Evolutionary conservation across 1,284 basidiomycete species (phyloP).

Genomic region (Cutaneotrichosporon mucoides): DNA sequence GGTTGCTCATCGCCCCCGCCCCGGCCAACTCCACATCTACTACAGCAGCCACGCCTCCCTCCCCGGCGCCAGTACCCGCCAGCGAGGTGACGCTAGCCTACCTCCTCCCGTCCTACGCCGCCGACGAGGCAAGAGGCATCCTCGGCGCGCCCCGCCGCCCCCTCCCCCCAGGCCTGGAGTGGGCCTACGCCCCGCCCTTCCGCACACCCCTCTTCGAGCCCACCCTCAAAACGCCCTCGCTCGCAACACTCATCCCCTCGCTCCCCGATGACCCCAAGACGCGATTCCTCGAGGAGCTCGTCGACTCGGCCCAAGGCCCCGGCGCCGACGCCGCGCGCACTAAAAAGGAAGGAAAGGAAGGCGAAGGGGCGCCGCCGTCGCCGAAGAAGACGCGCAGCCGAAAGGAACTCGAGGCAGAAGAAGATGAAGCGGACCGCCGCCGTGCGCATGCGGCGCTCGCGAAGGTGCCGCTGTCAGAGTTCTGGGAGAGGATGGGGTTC

Average conservation of each 20-base stretch:
- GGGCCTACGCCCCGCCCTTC: conserved; percentile 38
- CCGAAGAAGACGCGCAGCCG: conserved; percentile 23
- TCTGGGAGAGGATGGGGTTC: conserved; percentile 92
- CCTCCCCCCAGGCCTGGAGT: conserved; percentile 30
- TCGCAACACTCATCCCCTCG: conserved; percentile 74
- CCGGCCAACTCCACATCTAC: not conserved
- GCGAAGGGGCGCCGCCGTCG: not conserved
- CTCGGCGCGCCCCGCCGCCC: conserved; percentile 50
- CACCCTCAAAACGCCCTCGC: conserved; percentile 6
- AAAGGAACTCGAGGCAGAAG: conserved; percentile 35
- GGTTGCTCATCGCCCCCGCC: conserved; percentile 28
- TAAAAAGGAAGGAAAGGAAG: conserved; percentile 3
- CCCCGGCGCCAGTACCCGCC: too few relatives aligned
- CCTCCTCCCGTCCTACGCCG: conserved; percentile 68
- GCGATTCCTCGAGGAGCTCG: conserved; percentile 83
- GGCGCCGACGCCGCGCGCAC: too few relatives aligned
- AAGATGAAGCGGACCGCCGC: conserved; percentile 46
- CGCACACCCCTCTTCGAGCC: conserved; percentile 6
- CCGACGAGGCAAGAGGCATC: conserved; percentile 64
- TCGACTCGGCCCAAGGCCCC: conserved; percentile 41
- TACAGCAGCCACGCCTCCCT: too few relatives aligned
- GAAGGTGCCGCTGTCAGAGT: conserved; percentile 59
- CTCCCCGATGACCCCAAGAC: conserved; percentile 93
- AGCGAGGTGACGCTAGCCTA: conserved; percentile 50
- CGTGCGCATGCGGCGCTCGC: conserved; percentile 47